Percentiles rank a stretch among this genome's conserved stretches.
phyloP scores from a whole-genome alignment of 1,284 basidiomycete genomes.

The Clitocybe nebularis region DNA sequence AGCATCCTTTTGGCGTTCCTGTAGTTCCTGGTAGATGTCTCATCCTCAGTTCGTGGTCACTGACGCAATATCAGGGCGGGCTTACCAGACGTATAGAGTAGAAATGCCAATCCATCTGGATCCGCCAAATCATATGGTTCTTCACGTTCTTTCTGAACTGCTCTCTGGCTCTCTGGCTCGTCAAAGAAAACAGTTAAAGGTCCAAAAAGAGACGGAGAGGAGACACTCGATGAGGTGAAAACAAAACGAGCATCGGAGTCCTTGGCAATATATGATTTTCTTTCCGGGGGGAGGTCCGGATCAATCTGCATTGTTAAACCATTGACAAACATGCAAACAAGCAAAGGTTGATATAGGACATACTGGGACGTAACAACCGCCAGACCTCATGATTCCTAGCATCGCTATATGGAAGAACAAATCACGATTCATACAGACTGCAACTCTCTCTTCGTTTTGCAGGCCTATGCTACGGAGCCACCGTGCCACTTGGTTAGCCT shows the following conservation, averaged over 20 bases:
- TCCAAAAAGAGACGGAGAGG: constrained; percentile 25
- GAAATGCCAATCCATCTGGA: constrained; percentile 38
- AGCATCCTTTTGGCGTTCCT: constrained; percentile 54
- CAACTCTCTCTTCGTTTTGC: constrained; percentile 39
- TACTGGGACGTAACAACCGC: constrained; percentile 54
- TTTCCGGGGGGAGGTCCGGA: constrained; percentile 45
- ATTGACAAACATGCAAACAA: constrained; percentile 1
- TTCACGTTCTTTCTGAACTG: constrained; percentile 25
- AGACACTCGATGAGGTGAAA: constrained; percentile 31
- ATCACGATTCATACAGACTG: constrained; percentile 45
- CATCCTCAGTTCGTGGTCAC: not conserved
- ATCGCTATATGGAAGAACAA: constrained; percentile 41
- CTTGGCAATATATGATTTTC: constrained; percentile 43
- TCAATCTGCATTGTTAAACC: constrained; percentile 38
- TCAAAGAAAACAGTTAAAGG: constrained; percentile 28
- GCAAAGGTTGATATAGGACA: constrained; percentile 12
- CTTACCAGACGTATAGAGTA: constrained; percentile 51
- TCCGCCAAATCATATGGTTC: constrained; percentile 28
- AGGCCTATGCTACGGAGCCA: constrained; percentile 40
- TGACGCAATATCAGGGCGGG: not conserved
- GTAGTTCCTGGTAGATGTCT: constrained; percentile 38
- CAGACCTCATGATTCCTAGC: constrained; percentile 46
- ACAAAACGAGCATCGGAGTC: constrained; percentile 44
- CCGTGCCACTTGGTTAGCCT: constrained; percentile 38
- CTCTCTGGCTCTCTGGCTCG: constrained; percentile 19